Evolutionary conservation across 2,329 filamentous ascomycete species (phyloP).

Genomic region (Pseudocercospora cruenta): DNA sequence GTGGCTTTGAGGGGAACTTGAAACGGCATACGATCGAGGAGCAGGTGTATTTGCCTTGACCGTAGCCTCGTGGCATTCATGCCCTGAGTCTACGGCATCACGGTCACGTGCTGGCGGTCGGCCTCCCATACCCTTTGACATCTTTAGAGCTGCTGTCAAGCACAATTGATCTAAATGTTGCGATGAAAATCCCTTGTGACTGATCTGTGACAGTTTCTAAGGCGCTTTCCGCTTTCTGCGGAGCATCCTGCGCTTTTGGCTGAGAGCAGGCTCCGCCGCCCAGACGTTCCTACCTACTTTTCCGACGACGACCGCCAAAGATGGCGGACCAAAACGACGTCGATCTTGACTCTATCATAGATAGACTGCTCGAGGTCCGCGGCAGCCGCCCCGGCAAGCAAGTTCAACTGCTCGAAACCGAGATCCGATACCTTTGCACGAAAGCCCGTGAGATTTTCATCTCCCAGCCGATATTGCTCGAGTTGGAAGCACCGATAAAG

Average conservation of each 20-base stretch:
- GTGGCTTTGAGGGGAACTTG: neutral
- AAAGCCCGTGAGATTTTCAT: constrained; percentile 99
- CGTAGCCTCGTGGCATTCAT: neutral
- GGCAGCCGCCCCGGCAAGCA: constrained; percentile 98
- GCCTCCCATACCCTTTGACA: neutral
- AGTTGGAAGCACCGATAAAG: constrained; percentile 99
- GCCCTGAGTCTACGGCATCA: neutral
- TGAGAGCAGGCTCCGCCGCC: constrained; percentile 27
- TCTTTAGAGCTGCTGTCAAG: neutral
- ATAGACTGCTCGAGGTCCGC: constrained; percentile 94
- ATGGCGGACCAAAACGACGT: constrained; percentile 86
- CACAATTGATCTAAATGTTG: neutral
- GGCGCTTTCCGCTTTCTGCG: constrained; percentile 19
- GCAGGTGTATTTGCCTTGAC: neutral
- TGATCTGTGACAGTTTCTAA: constrained; percentile 26
- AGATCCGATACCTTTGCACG: constrained; percentile 96
- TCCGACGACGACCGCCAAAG: constrained; percentile 37
- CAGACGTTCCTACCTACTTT: constrained; percentile 12
- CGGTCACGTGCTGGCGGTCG: constrained; percentile 22
- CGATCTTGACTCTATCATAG: constrained; percentile 99
- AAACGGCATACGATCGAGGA: neutral
- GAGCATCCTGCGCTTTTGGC: constrained; percentile 21
- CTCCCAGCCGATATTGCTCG: constrained; percentile 94
- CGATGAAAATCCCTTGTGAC: neutral
- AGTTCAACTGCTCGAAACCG: constrained; percentile 92